Base-by-base conservation (phyloP, 176 grass and related monocot species). In the Cenchrus fungigraminus region DNA sequence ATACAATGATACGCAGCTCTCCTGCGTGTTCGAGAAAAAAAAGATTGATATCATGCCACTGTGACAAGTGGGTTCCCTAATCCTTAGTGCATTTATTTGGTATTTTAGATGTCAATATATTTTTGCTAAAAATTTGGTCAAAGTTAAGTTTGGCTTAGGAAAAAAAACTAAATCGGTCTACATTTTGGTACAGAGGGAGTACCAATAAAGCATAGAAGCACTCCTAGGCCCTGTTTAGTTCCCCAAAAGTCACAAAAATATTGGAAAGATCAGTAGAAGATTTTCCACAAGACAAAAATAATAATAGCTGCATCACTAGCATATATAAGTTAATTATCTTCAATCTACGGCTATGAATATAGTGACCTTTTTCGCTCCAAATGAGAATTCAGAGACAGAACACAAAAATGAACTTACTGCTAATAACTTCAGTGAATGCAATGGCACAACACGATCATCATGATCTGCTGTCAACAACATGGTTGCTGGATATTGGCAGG, bases 381-480 rank as follows among this genome's bases (percentile, higher is more conserved):
- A 89, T 59, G 67, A 88, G 20, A 83, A 92, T 43, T 44, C 74
- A 67, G 72, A 28, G 60, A 78, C 42, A 45, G 19, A 71, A 65
- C 44, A 81, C 16, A 53, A 28, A 75, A 73, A 83, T 74, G 28
- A 84, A 90, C 92, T 97, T 91, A 98, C 95, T 31, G 95, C 92
- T 85, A 97, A 84, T 50, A 95, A 70, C 82, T 97, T 97, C 88
- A 97, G 75, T 54, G 95, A 97, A 73, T 97, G 95, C 79, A 95
- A 89, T 50, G 95, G 95, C 37, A 97, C 95, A 66, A 97, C 95
- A 72, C 90, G 95, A 56, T 97, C 95, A 76, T 97, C 95, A 65
- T 97, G 95, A 83, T 95, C 92, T 81, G 91, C 95, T 56, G 92
- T 97, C 79, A 97, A 91, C 34, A 97, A 64, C 92, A 97, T 95